Percentiles rank a stretch among this genome's conserved stretches.
phyloP scores from a whole-genome alignment of 1,284 basidiomycete species.

The Pseudozyma hubeiensis region DNA sequence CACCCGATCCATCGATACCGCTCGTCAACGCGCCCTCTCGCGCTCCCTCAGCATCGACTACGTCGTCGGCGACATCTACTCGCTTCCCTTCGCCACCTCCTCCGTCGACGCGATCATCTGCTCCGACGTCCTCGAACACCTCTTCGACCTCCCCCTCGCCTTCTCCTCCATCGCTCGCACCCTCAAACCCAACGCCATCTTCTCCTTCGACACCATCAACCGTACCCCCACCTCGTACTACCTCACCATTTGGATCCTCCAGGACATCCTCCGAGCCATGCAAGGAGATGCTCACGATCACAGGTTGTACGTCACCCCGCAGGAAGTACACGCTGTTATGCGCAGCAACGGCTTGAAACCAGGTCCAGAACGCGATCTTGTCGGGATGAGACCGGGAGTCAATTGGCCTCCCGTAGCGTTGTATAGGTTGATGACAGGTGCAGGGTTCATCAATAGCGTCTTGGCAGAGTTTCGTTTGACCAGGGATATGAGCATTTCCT shows the following conservation, averaged over 20 bases:
- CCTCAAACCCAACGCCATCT: slow-evolving; percentile 91
- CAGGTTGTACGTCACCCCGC: slow-evolving; percentile 38
- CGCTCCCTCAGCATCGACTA: slow-evolving; percentile 16
- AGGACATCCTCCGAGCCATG: slow-evolving; percentile 37
- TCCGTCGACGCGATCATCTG: slow-evolving; percentile 47
- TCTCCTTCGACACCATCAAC: slow-evolving; percentile 74
- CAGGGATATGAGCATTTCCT: slow-evolving; percentile 24
- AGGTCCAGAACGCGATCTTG: slow-evolving; percentile 19
- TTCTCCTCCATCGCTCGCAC: slow-evolving; percentile 75
- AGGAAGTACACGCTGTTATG: slow-evolving; percentile 22
- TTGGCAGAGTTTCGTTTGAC: slow-evolving; percentile 22
- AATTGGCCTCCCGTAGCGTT: slow-evolving; percentile 19
- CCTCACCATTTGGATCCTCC: slow-evolving; percentile 45
- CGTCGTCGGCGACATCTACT: slow-evolving; percentile 32
- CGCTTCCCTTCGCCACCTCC: slow-evolving; percentile 6
- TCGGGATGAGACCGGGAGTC: slow-evolving; percentile 30
- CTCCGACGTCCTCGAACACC: slow-evolving; percentile 52
- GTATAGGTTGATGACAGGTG: slow-evolving; percentile 22
- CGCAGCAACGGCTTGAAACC: slow-evolving; percentile 3
- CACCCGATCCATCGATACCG: slow-evolving; percentile 22
- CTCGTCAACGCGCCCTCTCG: slow-evolving; percentile 2
- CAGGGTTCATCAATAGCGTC: slow-evolving; percentile 22
- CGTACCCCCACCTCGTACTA: slow-evolving; percentile 50
- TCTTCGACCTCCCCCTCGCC: slow-evolving; percentile 37
- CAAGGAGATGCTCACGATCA: slow-evolving; percentile 54